A percentile compares a stretch with the other conserved stretches of the same genome.
Conservation (phyloP, 1,284 basidiomycete species). For the Trametes pubescens region DNA sequence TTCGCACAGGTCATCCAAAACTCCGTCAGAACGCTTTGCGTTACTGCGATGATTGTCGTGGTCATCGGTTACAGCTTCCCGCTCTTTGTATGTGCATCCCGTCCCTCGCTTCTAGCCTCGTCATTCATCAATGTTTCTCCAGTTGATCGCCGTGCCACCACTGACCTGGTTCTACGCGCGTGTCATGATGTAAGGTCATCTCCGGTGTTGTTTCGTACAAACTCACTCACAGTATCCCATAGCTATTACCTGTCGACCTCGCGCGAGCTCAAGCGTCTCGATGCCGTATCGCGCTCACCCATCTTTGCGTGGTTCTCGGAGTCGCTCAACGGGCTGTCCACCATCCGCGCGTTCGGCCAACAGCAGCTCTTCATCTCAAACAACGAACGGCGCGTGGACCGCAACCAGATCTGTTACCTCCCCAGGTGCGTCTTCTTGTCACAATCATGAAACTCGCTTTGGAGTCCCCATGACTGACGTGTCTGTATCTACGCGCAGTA, state of each 20-base stretch:
- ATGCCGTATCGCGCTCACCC: conserved; percentile 89
- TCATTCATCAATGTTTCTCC: background rate
- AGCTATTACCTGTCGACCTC: conserved; percentile 93
- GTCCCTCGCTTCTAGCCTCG: background rate
- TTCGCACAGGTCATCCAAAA: conserved; percentile 65
- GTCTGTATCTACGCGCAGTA: conserved; percentile 48
- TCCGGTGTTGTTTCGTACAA: background rate
- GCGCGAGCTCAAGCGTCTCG: conserved; percentile 91
- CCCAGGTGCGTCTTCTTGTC: conserved; percentile 43
- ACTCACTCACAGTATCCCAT: conserved; percentile 9
- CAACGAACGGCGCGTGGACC: conserved; percentile 83
- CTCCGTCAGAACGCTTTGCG: conserved; percentile 67
- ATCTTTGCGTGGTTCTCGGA: conserved; percentile 94
- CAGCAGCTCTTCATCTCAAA: conserved; percentile 77
- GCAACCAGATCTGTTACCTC: conserved; percentile 85
- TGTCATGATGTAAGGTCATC: conserved; percentile 72
- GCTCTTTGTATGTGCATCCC: conserved; percentile 57
- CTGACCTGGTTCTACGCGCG: conserved; percentile 78
- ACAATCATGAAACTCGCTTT: background rate
- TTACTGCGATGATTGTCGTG: conserved; percentile 76
- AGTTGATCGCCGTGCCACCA: conserved; percentile 76
- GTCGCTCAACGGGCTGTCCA: conserved; percentile 84
- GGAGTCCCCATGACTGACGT: background rate
- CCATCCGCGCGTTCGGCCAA: conserved; percentile 86
- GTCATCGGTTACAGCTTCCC: conserved; percentile 88